These are phyloP conservation scores for Marasmius fiardii DNA, from an alignment of 1,284 basidiomycete species.

Conservation along the genomic window DNA sequence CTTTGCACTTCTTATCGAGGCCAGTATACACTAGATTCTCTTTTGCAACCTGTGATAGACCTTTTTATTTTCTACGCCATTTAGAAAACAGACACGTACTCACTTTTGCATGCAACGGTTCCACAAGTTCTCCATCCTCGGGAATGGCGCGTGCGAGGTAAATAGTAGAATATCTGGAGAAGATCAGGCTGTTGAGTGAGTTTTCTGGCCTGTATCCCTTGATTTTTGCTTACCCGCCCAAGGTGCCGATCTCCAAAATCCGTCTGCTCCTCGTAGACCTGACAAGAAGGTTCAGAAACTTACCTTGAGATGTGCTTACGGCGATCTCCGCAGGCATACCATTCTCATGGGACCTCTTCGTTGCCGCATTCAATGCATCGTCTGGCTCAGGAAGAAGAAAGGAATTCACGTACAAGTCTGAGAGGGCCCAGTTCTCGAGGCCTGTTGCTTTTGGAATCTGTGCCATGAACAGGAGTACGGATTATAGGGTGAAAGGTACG, in stretches of 20 bases:
- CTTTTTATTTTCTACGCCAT: not conserved
- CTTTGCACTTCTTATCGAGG: slow-evolving; percentile 39
- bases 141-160: slow-evolving; percentile 57
- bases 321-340: slow-evolving; percentile 50
- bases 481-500: no score
- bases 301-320: slow-evolving; percentile 55
- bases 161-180: slow-evolving; percentile 47
- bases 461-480: not conserved
- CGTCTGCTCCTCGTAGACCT: slow-evolving; percentile 46
- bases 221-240: slow-evolving; percentile 40
- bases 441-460: slow-evolving; percentile 9
- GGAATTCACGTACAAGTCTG: slow-evolving; percentile 48
- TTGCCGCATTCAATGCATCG: slow-evolving; percentile 32
- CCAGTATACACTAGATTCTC: slow-evolving; percentile 50
- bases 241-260: slow-evolving; percentile 58
- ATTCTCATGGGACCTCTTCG: slow-evolving; percentile 41
- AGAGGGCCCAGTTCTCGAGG: slow-evolving; percentile 43
- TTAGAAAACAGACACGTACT: not conserved
- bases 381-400: slow-evolving; percentile 38
- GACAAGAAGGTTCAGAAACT: slow-evolving; percentile 49
- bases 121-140: slow-evolving; percentile 43
- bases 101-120: slow-evolving; percentile 46
- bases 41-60: slow-evolving; percentile 43
- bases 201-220: slow-evolving; percentile 17
- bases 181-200: slow-evolving; percentile 26